Evolutionary conservation across 78 protist genomes (phyloP), one percentile per base, ranked within the genome.

Genomic region (Polysphondylium violaceum): DNA sequence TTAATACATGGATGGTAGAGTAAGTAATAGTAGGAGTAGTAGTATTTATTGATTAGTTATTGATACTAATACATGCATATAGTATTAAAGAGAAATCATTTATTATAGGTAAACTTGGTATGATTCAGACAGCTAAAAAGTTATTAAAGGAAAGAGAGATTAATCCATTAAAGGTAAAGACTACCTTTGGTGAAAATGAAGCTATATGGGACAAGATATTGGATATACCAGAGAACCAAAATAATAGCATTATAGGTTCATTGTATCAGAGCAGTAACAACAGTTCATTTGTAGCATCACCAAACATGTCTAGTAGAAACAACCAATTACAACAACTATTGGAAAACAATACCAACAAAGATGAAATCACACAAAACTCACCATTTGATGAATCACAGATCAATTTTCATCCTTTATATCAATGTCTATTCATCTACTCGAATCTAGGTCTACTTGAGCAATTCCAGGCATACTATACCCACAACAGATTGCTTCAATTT

Each of bases 1-100:
- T 83, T 35, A 83, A 83, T 69, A 44, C 35, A 29, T 83, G 91
- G 91, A 83, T 83, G 91, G 91, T 83, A 16, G 91, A 83, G n/a
- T n/a, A n/a, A n/a, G n/a, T n/a, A n/a, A n/a, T n/a, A n/a, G n/a
- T n/a, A n/a, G n/a, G n/a, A 51, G 12, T n/a, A n/a, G 65, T 59
- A 59, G n/a, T 59, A n/a, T n/a, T n/a, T n/a, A n/a, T n/a, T n/a
- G n/a, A n/a, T n/a, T n/a, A n/a, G n/a, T n/a, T n/a, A n/a, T n/a
- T n/a, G n/a, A n/a, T n/a, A n/a, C n/a, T n/a, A n/a, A n/a, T n/a
- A n/a, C n/a, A n/a, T n/a, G n/a, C 6, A 14, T 25, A 59, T 25
- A 59, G 65, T 17, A 83, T 83, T n/a, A 83, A 83, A 69, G 91
- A 83, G 58, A 67, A 59, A 69, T 83, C 91, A 12, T 51, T 72